Evolutionary conservation across 441 rosid genomes (phyloP).

Genomic region (Mallotus japonicus): DNA sequence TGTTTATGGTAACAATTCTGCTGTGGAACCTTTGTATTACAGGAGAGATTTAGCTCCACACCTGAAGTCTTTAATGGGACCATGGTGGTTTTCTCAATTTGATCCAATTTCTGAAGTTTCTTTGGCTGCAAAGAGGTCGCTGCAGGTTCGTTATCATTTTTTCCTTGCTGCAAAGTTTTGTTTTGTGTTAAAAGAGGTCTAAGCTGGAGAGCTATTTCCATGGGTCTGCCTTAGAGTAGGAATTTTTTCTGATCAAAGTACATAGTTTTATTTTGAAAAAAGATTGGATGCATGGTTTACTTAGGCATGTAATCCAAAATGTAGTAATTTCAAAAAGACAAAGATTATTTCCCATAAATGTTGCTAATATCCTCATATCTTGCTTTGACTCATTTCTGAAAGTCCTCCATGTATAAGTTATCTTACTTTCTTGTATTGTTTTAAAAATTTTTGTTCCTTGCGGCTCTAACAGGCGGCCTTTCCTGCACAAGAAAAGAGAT

Average conservation of each 20-base stretch:
- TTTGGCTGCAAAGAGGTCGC: conserved; percentile 79
- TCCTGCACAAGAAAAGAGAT: conserved; percentile 87
- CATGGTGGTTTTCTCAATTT: conserved; percentile 99
- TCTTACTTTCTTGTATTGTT: not conserved
- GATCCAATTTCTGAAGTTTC: conserved; percentile 87
- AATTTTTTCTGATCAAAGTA: not conserved
- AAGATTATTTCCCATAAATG: not conserved
- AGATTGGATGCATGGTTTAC: not conserved
- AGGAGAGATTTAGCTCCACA: conserved; percentile 96
- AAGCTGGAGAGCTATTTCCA: not conserved
- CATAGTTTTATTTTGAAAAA: not conserved
- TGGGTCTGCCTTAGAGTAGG: not conserved
- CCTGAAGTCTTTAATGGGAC: conserved; percentile 88
- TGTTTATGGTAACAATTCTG: conserved; percentile 13
- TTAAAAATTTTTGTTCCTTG: conserved; percentile 4
- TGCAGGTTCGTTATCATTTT: conserved; percentile 58
- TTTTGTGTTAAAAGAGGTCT: not conserved
- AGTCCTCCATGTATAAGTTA: not conserved
- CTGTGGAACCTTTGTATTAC: conserved; percentile 27
- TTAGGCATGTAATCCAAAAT: not conserved
- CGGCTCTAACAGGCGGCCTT: conserved; percentile 70
- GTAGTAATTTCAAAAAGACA: not conserved
- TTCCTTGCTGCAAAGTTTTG: conserved; percentile 7
- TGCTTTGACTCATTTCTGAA: too few relatives aligned
- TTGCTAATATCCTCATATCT: too few relatives aligned